A percentile compares a stretch with the other conserved stretches of the same genome.
Conservation (phyloP, 2,329 filamentous ascomycete genomes). For the Aspergillus tamarii region DNA sequence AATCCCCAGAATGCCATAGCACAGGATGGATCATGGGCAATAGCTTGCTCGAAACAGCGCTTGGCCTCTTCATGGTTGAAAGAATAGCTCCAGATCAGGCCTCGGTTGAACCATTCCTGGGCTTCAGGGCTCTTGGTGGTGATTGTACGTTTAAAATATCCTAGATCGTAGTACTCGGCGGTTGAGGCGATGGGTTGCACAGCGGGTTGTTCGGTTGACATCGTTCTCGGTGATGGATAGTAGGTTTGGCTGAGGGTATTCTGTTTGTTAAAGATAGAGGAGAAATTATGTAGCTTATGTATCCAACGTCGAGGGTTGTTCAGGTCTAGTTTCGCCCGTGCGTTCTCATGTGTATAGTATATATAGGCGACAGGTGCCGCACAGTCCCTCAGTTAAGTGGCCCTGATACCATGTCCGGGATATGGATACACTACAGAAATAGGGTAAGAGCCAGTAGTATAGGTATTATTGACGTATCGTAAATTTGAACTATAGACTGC, state of each 20-base stretch:
- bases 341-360: neutral
- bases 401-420: neutral
- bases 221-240: neutral
- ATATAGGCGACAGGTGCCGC: neutral
- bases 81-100: slow-evolving; percentile 42
- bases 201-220: neutral
- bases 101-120: slow-evolving; percentile 44
- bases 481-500: neutral
- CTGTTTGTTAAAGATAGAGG: neutral
- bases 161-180: slow-evolving; percentile 38
- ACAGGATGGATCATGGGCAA: slow-evolving; percentile 35
- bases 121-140: slow-evolving; percentile 33
- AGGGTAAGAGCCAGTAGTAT: neutral
- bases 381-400: neutral
- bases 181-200: neutral
- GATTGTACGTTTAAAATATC: slow-evolving; percentile 39
- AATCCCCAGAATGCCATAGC: slow-evolving; percentile 45
- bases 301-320: neutral
- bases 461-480: neutral
- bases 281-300: neutral
- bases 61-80: slow-evolving; percentile 45
- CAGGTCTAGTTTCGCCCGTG: neutral
- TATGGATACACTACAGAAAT: no score
- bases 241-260: neutral
- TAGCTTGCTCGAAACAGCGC: slow-evolving; percentile 38